Percentiles rank a stretch among this genome's conserved stretches.
Evolutionary conservation across 129 eudicot species (phyloP).

Genomic region (Pittosporum tobira): DNA sequence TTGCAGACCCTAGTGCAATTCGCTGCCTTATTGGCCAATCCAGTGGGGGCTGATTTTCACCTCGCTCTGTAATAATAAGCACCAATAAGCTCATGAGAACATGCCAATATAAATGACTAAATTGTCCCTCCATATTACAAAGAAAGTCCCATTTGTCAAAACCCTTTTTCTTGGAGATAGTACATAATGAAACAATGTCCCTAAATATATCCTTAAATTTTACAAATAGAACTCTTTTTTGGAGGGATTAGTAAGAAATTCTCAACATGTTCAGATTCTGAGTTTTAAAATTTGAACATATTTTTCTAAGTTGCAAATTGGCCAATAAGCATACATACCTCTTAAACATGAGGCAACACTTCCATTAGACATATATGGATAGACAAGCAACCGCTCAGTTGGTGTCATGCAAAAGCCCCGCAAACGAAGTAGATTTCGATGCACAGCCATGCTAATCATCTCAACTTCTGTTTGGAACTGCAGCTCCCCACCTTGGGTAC

Average conservation of each 20-base stretch:
- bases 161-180: no score
- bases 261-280: no score
- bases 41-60: constrained; percentile 38
- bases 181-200: no score
- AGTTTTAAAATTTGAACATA: no score
- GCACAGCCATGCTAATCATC: constrained; percentile 67
- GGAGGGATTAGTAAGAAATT: no score
- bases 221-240: no score
- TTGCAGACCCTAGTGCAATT: constrained; percentile 51
- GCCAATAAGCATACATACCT: constrained; percentile 25
- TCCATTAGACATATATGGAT: constrained; percentile 58
- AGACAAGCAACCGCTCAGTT: constrained; percentile 53
- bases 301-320: background rate
- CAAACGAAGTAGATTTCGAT: constrained; percentile 48
- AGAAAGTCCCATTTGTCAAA: no score
- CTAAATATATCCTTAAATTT: no score
- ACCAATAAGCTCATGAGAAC: constrained; percentile 3
- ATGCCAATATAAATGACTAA: background rate
- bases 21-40: constrained; percentile 44
- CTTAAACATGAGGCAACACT: constrained; percentile 68
- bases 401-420: constrained; percentile 68
- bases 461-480: constrained; percentile 57
- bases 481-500: constrained; percentile 51
- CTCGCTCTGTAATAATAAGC: constrained; percentile 29
- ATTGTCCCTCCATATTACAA: no score